Evolutionary conservation across 2,329 filamentous ascomycete genomes (phyloP), one percentile per base, ranked within the genome.

Genomic region (Monosporascus sp.): DNA sequence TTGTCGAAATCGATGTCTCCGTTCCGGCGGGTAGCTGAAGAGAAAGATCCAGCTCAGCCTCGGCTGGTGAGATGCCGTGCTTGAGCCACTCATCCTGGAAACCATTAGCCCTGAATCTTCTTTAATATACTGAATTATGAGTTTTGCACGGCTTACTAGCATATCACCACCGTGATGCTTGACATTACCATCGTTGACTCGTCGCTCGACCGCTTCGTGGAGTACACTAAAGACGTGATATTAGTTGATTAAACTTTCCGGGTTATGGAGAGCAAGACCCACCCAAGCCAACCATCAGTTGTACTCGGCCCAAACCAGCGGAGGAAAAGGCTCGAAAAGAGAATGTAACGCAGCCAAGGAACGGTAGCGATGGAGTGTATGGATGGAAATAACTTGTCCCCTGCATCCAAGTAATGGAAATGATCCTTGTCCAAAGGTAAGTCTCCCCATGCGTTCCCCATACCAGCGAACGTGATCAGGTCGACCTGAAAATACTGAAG

Each of bases 401-500:
- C 52, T 18, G 54, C 58, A 5, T 53, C 57, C 17, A 65, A 57
- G 47, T 61, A 66, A 41, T 60, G 58, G 48, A 62, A 64, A 9
- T 58, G 51, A 47, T 65, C 63, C 9, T 55, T 62, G 37, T 65
- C 60, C n/a, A 48, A 52, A 3, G 41, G 46, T 15, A 66, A 56
- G 20, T 64, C 56, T 2, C 62, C 62, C 63, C 62, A 66, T 11
- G 62, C 44, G 20, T 62, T 48, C 2, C 62, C 60, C 5, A 54
- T 60, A n/a, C 60, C 62, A 4, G 57, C 56, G 17, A 58, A 51
- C 2, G 60, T 63, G 39, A 64, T 53, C 3, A 66, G 41, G 45
- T 66, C 64, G 22, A 63, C 53, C 44, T 66, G 64, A 24, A 66
- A 63, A 46, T 53, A 62, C 25, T 59, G 45, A 38, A 63, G 50